Evolutionary conservation across 2,329 filamentous ascomycete genomes (phyloP), one percentile per base, ranked within the genome.

Genomic region (Magnaporthiopsis poae): DNA sequence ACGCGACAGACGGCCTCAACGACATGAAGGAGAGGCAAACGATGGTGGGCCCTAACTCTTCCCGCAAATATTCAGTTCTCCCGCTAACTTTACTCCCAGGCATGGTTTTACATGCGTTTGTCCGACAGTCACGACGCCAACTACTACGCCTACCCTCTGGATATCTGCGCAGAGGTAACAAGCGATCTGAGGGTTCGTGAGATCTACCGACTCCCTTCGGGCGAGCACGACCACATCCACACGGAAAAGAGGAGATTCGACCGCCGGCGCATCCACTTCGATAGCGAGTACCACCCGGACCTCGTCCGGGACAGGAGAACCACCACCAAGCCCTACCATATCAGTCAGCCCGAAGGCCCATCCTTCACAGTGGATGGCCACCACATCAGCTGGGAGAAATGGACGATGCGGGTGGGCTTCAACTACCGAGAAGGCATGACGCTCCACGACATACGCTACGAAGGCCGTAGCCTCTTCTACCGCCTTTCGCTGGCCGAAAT

Each of bases 371-470:
- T 90, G 12, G 77, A 78, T 67, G 77, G 83, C 71, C 79, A 79
- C 63, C 74, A 77, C n/a, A 71, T 86, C 5, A 76, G 80, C 66
- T 88, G 86, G 86, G 85, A 88, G 73, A 87, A 89, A 71, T 91
- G 88, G 88, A 80, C 83, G 1, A 87, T 92, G 77, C 80, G 88
- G 13, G 81, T 92, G 3, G 83, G 84, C 52, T 90, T 89, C 78
- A 91, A 88, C 74, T 82, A 85, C 62, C 81, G 89, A 1, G 90
- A 92, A 74, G 89, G 89, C 9, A 84, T 86, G 11, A 87, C 89
- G 2, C 79, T 92, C 3, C 88, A 91, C 72, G 88, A 91, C 70
- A 77, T 92, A 21, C 81, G 82, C 71, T 92, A 89, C 72, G 86
- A 89, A 70, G 82, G 82, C 52, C 81, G 88, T 25, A 86, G 83